Base-by-base conservation (phyloP, 805 yeast species). In the Debaryomyces tyrocola region DNA sequence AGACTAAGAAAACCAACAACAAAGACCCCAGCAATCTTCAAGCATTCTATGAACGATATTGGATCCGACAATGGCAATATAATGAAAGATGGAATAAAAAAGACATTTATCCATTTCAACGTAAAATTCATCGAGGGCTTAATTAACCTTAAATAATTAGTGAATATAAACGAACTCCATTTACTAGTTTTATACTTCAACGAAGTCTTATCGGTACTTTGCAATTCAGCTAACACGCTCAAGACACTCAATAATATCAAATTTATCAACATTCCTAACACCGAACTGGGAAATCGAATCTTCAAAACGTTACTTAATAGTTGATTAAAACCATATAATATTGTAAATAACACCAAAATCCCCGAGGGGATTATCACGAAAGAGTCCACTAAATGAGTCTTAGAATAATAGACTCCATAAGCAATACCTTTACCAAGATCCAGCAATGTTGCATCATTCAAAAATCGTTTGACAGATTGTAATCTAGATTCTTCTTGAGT, bases 11-110 rank as follows among this genome's bases (percentile, higher is more conserved):
- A 84, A 0, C 94, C 92, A 41, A 85, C 51, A 6, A 84, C 72
- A 54, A 86, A 87, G 6, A 86, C 87, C 0, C 83, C 92, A 0
- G 87, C 88, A 33, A 87, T 87, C 43, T 83, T 83, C 54, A 84
- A 70, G 9, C 88, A 87, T 54, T 87, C 92, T 18, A 75, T 77
- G 37, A 83, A 83, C 14, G 83, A 70, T 40, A 87, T 83, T 49
- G 78, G 77, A n/a, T 78, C 76, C 10, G 88, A 78, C 44, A 86
- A 70, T 0, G 92, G 92, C 29, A 87, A 72, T 0, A 84, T 78
- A 33, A 87, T 80, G 58, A 87, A 87, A 0, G 90, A 83, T 0
- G 94, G 92, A 0, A 88, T 82, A 70, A 87, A 87, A 58, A 83
- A 85, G 5, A 85, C 76, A 59, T 84, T 85, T 65, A 87, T 87